Percentiles rank a stretch among this genome's conserved stretches.
Conservation (phyloP, 129 eudicot genomes). For the Saussurea involucrata region DNA sequence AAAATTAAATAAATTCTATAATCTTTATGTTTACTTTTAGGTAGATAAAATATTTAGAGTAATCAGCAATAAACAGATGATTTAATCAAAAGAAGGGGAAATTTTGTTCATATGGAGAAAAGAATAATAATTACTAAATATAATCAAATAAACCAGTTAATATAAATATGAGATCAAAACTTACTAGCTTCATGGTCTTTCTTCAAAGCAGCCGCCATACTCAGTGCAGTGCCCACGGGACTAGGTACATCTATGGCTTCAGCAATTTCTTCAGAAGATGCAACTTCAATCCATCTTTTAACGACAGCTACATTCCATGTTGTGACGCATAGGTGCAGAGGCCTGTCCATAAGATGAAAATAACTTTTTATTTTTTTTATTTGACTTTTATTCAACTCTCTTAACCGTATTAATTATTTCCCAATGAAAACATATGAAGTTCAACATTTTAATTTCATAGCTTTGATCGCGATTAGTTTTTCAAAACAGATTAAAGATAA, state of each 20-base stretch:
- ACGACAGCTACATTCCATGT: slow-evolving; percentile 98
- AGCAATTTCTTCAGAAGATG: slow-evolving; percentile 68
- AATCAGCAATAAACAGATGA: not conserved
- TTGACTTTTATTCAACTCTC: not conserved
- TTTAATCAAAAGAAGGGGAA: not conserved
- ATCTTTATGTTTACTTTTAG: not conserved
- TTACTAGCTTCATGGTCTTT: slow-evolving; percentile 93
- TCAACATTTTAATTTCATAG: not conserved
- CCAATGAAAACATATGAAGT: not conserved
- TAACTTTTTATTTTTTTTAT: too few species aligned
- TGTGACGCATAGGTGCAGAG: slow-evolving; percentile 79
- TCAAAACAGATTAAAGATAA: not conserved
- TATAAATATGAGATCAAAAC: slow-evolving; percentile 7
- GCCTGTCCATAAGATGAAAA: too few species aligned
- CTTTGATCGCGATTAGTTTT: slow-evolving; percentile 11
- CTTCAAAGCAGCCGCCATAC: slow-evolving; percentile 93
- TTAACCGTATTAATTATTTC: not conserved
- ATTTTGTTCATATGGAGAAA: not conserved
- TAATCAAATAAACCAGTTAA: not conserved
- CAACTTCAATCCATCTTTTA: slow-evolving; percentile 90
- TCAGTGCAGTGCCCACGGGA: slow-evolving; percentile 86
- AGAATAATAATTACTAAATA: not conserved
- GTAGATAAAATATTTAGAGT: not conserved
- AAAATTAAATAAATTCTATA: slow-evolving; percentile 4
- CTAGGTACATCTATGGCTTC: slow-evolving; percentile 81